Conservation (phyloP, 495 filamentous ascomycete genomes). For the Cairneyella variabilis region DNA sequence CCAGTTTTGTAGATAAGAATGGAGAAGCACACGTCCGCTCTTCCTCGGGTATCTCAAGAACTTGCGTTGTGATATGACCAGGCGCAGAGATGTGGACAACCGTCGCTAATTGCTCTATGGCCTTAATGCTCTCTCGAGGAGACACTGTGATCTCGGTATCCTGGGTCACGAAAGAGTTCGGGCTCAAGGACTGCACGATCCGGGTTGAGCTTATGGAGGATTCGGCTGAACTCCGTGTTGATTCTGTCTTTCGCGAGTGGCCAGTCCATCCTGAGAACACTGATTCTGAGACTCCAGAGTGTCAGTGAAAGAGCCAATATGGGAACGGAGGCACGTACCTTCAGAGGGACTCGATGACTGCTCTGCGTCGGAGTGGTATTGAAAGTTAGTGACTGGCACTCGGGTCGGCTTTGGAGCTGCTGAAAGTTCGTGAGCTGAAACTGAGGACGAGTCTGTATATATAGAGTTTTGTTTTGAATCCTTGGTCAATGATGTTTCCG, state of each 20-base stretch:
- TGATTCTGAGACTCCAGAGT: constrained; percentile 31
- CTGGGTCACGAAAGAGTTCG: constrained; percentile 35
- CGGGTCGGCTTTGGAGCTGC: not conserved
- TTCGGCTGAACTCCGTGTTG: constrained; percentile 24
- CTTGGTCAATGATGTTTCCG: not conserved
- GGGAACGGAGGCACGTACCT: constrained; percentile 7
- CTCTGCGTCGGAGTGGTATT: constrained; percentile 9
- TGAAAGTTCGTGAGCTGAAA: constrained; percentile 3
- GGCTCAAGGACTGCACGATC: constrained; percentile 30
- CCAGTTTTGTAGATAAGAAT: not conserved
- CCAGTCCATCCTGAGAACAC: constrained; percentile 39
- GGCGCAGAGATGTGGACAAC: constrained; percentile 36
- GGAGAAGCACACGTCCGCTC: not conserved
- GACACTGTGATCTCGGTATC: constrained; percentile 33
- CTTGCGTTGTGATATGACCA: constrained; percentile 14
- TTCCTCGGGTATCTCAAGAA: constrained; percentile 1
- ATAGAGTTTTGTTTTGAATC: constrained; percentile 8
- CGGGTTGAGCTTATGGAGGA: constrained; percentile 1
- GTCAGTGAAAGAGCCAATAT: not conserved
- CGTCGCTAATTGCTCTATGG: constrained; percentile 27
- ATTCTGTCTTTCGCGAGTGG: constrained; percentile 30
- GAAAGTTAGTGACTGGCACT: not conserved
- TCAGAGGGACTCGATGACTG: constrained; percentile 11
- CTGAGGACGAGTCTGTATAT: constrained; percentile 13
- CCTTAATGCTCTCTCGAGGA: constrained; percentile 26